Evolutionary conservation across 106 monocot genomes (phyloP).

Genomic region (Agapanthus africanus): DNA sequence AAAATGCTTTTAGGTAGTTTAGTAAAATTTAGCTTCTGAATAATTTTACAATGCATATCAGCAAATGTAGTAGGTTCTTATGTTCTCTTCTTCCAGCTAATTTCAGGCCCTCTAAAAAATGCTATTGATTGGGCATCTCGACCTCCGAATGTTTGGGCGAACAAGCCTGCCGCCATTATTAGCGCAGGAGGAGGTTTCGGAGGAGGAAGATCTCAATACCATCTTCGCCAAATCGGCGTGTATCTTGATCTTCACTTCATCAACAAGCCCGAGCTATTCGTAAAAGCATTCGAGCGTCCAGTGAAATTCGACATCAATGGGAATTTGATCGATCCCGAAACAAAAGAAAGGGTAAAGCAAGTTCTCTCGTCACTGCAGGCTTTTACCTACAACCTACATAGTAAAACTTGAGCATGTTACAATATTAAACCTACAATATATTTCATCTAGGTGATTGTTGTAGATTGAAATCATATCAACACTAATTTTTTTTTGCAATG

Average conservation of each 20-base stretch:
- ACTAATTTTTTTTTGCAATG: too few relatives aligned
- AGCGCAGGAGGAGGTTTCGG: conserved; percentile 53
- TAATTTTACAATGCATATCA: too few relatives aligned
- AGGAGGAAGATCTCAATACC: conserved; percentile 52
- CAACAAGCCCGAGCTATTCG: conserved; percentile 63
- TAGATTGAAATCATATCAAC: too few relatives aligned
- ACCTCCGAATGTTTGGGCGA: conserved; percentile 43
- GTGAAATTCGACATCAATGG: conserved; percentile 49
- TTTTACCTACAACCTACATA: conserved; percentile 37
- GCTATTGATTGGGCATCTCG: conserved; percentile 73
- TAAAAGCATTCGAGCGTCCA: conserved; percentile 34
- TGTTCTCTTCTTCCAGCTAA: not conserved
- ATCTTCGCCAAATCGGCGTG: conserved; percentile 66
- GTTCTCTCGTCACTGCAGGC: conserved; percentile 47
- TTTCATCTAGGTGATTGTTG: too few relatives aligned
- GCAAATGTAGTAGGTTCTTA: too few relatives aligned
- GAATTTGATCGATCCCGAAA: conserved; percentile 45
- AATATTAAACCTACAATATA: too few relatives aligned
- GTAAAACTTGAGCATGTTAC: not conserved
- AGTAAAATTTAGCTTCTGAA: too few relatives aligned
- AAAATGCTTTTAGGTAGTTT: too few relatives aligned
- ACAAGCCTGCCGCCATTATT: conserved; percentile 52
- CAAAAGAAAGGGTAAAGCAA: conserved; percentile 36
- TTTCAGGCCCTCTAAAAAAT: conserved; percentile 52
- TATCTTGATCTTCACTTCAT: conserved; percentile 76